Percentiles rank a stretch among this genome's conserved stretches.
Evolutionary conservation across 2,329 filamentous ascomycete species (phyloP).

Genomic region (Endoconidiophora polonica): DNA sequence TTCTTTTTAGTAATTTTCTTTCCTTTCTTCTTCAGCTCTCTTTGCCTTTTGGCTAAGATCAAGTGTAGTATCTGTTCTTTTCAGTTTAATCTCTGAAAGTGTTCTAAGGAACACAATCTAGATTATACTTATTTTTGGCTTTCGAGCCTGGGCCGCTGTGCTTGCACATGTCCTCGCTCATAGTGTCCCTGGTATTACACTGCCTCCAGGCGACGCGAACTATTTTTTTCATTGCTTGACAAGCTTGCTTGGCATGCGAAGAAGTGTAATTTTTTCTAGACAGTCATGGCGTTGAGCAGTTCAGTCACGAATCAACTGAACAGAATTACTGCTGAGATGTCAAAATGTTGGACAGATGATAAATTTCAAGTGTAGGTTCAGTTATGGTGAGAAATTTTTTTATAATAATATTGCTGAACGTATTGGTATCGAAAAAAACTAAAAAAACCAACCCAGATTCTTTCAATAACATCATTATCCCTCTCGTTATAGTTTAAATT

Average conservation of each 20-base stretch:
- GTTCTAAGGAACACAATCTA: constrained; percentile 53
- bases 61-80: constrained; percentile 97
- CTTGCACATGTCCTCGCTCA: constrained; percentile 12
- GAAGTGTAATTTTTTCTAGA: neutral
- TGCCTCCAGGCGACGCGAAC: constrained; percentile 10
- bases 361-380: too few species aligned
- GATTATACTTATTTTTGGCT: constrained; percentile 62
- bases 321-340: too few species aligned
- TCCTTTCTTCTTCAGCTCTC: constrained; percentile 14
- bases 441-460: neutral
- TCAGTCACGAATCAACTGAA: too few species aligned
- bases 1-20: constrained; percentile 8
- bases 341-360: too few species aligned
- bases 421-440: constrained; percentile 2
- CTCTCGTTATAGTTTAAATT: too few species aligned
- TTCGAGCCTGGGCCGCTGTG: constrained; percentile 12
- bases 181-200: constrained; percentile 13
- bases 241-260: constrained; percentile 4
- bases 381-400: too few species aligned
- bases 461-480: neutral
- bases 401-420: too few species aligned
- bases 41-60: constrained; percentile 57
- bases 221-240: constrained; percentile 7
- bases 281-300: too few species aligned
- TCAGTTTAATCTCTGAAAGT: constrained; percentile 93